Conservation (phyloP, 1,284 basidiomycete genomes). For the Pseudozyma sp. region DNA sequence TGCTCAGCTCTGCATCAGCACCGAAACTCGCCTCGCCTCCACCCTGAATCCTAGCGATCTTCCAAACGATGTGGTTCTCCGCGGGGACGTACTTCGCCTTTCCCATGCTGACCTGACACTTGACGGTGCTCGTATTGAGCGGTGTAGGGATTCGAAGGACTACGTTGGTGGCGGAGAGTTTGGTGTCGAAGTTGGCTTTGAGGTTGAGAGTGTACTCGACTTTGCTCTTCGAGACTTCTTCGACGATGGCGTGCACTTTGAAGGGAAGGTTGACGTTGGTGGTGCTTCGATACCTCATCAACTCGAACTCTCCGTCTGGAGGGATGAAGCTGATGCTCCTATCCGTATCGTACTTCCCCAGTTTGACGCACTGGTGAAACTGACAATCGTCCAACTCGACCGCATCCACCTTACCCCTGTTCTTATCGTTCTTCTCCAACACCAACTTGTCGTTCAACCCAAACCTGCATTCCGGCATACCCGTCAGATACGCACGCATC, state of each 20-base stretch:
- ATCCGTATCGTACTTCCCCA: slow-evolving; percentile 92
- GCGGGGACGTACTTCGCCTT: slow-evolving; percentile 97
- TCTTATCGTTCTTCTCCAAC: slow-evolving; percentile 79
- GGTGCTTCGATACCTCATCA: slow-evolving; percentile 97
- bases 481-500: slow-evolving; percentile 96
- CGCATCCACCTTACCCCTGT: slow-evolving; percentile 47
- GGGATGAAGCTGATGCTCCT: slow-evolving; percentile 96
- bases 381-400: slow-evolving; percentile 93
- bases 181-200: slow-evolving; percentile 88
- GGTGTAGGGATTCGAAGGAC: slow-evolving; percentile 95
- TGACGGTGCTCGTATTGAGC: slow-evolving; percentile 88
- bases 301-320: slow-evolving; percentile 97
- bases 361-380: slow-evolving; percentile 97
- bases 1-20: slow-evolving; percentile 83
- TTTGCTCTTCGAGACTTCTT: slow-evolving; percentile 88
- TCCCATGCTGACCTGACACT: slow-evolving; percentile 88
- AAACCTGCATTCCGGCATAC: slow-evolving; percentile 97
- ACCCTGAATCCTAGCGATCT: slow-evolving; percentile 93
- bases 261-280: slow-evolving; percentile 95
- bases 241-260: slow-evolving; percentile 88
- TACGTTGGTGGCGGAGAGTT: slow-evolving; percentile 91
- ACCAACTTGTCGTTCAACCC: slow-evolving; percentile 98
- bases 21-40: slow-evolving; percentile 88
- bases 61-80: slow-evolving; percentile 97
- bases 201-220: slow-evolving; percentile 92